phyloP scores from a whole-genome alignment of 306 rosid species.

The peach (Prunus persica) region Prunus_persica_NCBIv2 NC_034010.1:19140501-19141000 shows the following conservation, averaged over 20 bases:
- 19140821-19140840: neutral
- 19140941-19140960: neutral
- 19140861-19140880: neutral
- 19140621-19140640: constrained; percentile 36
- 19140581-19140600: constrained; percentile 51
- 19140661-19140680: neutral
- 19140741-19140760: neutral
- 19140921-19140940: neutral
- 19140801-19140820: neutral
- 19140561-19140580: constrained; percentile 21
- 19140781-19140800: neutral
- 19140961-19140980: neutral
- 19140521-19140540: constrained; percentile 33
- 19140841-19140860: neutral
- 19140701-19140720: constrained; percentile 2
- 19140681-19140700: neutral
- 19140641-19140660: neutral
- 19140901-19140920: neutral
- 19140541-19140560: constrained; percentile 34
- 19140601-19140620: constrained; percentile 52
- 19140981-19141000: neutral
- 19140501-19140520: neutral
- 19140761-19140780: neutral
- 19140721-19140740: neutral
- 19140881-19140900: neutral